Base-by-base conservation (phyloP, 2,329 filamentous ascomycete species). In the Colletotrichum abscissum region DNA sequence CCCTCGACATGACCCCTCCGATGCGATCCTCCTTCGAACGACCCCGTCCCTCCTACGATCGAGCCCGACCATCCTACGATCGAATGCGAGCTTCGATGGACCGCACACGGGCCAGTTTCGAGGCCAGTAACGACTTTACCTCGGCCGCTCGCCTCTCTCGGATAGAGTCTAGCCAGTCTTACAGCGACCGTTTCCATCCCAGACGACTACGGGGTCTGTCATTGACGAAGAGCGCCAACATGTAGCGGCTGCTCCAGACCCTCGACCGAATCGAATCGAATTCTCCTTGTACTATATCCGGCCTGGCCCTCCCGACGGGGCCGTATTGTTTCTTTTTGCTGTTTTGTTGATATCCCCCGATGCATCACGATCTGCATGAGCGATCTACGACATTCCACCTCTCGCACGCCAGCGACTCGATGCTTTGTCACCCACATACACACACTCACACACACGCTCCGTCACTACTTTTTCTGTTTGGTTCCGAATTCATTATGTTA, bases 111-210 rank as follows among this genome's bases (percentile, higher is more conserved):
- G 89, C 93, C 12, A 96, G 94, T 81, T 98, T 95, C 80, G 96
- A 98, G 83, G 91, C 91, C 49, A 97, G 92, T 81, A 93, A 92
- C 78, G 97, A 98, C 78, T 98, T 98, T 79, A 98, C 96, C 0
- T 95, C 94, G 33, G 95, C 95, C 16, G 95, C 95, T 49, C 92
- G 96, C 80, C 85, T 99, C 76, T 92, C 92, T 60, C 90, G 95
- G 75, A 91, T 98, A 76, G 97, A 98, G 85, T 95, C 93, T 28
- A 90, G 88, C 63, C 89, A 91, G 67, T 92, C 88, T 5, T 79
- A 80, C 63, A 77, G 73, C 58, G 73, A 76, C 33, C 76, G 68
- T 28, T 80, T 85, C 70, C 79, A 78, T 65, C 81, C 82, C 22
- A 80, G 84, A 55, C 80, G 84, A 46, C 75, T 86, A n/a, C 82